Conservation (phyloP, 2,329 filamentous ascomycete species). For the Trichophyton verrucosum region DNA sequence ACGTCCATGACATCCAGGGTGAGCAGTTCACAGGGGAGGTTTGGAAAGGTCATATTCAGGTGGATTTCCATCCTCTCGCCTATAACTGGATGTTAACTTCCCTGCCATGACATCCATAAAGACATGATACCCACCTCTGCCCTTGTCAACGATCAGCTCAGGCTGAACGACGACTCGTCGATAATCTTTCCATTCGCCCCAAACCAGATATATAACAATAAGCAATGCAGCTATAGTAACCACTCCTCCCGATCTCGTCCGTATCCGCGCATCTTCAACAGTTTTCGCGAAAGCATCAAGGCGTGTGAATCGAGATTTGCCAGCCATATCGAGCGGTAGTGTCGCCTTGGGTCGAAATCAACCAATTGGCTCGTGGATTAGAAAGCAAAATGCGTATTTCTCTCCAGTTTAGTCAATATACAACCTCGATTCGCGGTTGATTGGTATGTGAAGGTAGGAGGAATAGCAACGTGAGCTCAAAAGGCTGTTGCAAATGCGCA, state of each 20-base stretch:
- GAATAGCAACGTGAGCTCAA: background rate
- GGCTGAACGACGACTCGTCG: constrained; percentile 73
- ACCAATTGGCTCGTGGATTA: background rate
- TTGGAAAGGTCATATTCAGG: constrained; percentile 90
- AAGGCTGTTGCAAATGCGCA: background rate
- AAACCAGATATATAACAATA: constrained; percentile 75
- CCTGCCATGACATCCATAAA: background rate
- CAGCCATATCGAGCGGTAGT: constrained; percentile 48
- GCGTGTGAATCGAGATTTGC: constrained; percentile 87
- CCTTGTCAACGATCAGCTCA: constrained; percentile 92
- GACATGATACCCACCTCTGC: constrained; percentile 52
- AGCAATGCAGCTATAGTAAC: constrained; percentile 86
- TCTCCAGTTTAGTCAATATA: background rate
- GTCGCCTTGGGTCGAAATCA: background rate
- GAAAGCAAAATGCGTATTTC: background rate
- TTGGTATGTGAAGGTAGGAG: background rate
- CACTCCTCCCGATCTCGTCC: constrained; percentile 88
- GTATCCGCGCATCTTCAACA: constrained; percentile 91
- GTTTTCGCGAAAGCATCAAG: constrained; percentile 99
- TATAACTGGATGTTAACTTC: constrained; percentile 24
- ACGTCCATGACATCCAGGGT: constrained; percentile 99
- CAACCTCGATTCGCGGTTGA: background rate
- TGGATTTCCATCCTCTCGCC: constrained; percentile 99
- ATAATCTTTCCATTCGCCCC: constrained; percentile 95
- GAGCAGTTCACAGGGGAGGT: constrained; percentile 84